A percentile compares a stretch with the other conserved stretches of the same genome.
These are phyloP conservation scores for Musa beccarii DNA, from an alignment of 176 grass and related monocot species.

Conservation along the genomic window DNA sequence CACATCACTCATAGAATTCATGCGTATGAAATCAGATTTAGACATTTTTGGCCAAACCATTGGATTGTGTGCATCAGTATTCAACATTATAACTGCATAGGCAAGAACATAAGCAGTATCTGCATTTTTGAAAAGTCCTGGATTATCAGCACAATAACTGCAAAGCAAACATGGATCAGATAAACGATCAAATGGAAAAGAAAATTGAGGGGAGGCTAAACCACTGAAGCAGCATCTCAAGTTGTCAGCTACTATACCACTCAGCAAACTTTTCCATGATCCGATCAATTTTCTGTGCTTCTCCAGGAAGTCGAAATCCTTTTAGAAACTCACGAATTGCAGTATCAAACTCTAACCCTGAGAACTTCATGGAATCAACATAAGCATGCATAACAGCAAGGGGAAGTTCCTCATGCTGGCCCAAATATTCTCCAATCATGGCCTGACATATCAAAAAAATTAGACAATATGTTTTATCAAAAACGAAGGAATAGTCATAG, in stretches of 20 bases:
- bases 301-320: constrained; percentile 92
- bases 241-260: constrained; percentile 44
- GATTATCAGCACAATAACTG: constrained; percentile 99
- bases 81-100: constrained; percentile 97
- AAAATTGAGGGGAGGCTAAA: constrained; percentile 26
- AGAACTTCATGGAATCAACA: constrained; percentile 92
- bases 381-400: constrained; percentile 98
- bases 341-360: constrained; percentile 79
- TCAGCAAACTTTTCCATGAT: constrained; percentile 99
- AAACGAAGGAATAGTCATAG: constrained; percentile 7
- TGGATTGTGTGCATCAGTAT: constrained; percentile 96
- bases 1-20: constrained; percentile 67
- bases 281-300: constrained; percentile 98
- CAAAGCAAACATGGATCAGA: constrained; percentile 31
- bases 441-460: constrained; percentile 35
- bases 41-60: constrained; percentile 98
- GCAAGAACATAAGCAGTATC: constrained; percentile 98
- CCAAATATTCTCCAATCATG: constrained; percentile 99
- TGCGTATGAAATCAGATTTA: constrained; percentile 78
- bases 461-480: constrained; percentile 16
- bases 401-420: constrained; percentile 86
- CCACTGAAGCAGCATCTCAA: constrained; percentile 10
- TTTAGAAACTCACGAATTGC: constrained; percentile 83
- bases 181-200: constrained; percentile 12
- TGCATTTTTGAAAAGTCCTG: constrained; percentile 90